phyloP scores from a whole-genome alignment of 176 grass and related monocot genomes.

The Musa troglodytarum region DNA sequence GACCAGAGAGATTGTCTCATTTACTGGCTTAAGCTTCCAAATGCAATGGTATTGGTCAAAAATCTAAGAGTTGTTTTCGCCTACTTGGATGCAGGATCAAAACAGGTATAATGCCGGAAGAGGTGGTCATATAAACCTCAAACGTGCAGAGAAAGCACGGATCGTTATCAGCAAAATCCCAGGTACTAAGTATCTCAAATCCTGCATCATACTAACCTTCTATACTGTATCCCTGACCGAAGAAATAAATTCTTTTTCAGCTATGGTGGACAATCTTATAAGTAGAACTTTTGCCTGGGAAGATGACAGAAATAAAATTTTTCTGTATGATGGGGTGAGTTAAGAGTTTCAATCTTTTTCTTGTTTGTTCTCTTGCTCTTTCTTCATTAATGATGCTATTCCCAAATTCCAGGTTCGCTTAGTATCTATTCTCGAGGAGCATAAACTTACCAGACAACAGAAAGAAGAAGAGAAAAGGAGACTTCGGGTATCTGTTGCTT shows the following conservation, averaged over 20 bases:
- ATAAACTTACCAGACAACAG: constrained; percentile 61
- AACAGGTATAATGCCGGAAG: constrained; percentile 88
- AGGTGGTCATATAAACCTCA: constrained; percentile 88
- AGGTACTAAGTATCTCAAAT: constrained; percentile 30
- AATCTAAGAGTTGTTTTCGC: neutral
- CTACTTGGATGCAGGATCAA: constrained; percentile 43
- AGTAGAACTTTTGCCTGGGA: constrained; percentile 80
- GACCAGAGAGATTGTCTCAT: no score
- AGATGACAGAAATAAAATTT: constrained; percentile 66
- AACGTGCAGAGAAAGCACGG: constrained; percentile 78
- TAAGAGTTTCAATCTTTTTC: constrained; percentile 6
- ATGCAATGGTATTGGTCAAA: no score
- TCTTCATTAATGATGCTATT: neutral
- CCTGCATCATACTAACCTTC: neutral
- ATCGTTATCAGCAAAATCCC: constrained; percentile 73
- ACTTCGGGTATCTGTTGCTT: constrained; percentile 50
- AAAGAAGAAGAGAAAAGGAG: constrained; percentile 70
- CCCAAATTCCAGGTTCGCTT: constrained; percentile 44
- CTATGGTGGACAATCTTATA: constrained; percentile 82
- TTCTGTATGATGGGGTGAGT: constrained; percentile 92
- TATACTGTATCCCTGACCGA: neutral
- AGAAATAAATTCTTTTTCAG: constrained; percentile 30
- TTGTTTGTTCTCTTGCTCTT: neutral
- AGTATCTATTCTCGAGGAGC: constrained; percentile 87
- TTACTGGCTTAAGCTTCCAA: no score